phyloP scores from a whole-genome alignment of 1,139 yeast genomes.

The Komagataea norvegica region DNA sequence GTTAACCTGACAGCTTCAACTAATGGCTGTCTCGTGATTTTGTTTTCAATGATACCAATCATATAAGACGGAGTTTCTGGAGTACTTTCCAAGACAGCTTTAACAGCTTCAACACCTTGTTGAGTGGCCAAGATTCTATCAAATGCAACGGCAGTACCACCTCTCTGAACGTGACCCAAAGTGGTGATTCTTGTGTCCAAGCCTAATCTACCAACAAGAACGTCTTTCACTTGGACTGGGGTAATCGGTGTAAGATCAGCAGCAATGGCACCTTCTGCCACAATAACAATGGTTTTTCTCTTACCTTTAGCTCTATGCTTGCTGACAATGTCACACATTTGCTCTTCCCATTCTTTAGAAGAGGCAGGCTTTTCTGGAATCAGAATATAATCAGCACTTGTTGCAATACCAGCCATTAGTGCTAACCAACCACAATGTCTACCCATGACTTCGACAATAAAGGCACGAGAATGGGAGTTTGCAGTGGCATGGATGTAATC shows the following conservation, averaged over 20 bases:
- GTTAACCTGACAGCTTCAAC: conserved; percentile 88
- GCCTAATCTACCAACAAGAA: conserved; percentile 69
- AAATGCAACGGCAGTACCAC: conserved; percentile 94
- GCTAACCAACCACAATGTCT: conserved; percentile 99
- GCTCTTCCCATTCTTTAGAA: conserved; percentile 66
- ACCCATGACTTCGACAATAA: conserved; percentile 98
- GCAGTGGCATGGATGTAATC: conserved; percentile 98
- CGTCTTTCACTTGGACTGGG: conserved; percentile 72
- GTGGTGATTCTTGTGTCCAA: conserved; percentile 93
- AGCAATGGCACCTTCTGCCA: conserved; percentile 96
- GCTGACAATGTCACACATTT: conserved; percentile 62
- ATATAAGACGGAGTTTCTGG: conserved; percentile 94
- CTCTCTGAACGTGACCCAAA: conserved; percentile 96
- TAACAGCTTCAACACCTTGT: conserved; percentile 97
- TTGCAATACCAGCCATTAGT: conserved; percentile 90
- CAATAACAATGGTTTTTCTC: conserved; percentile 91
- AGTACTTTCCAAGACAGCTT: conserved; percentile 82
- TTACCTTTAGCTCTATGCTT: conserved; percentile 85
- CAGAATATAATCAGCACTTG: conserved; percentile 91
- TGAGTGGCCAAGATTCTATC: conserved; percentile 88
- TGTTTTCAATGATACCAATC: conserved; percentile 86
- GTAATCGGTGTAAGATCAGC: conserved; percentile 76
- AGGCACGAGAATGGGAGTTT: conserved; percentile 93
- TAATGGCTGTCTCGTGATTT: conserved; percentile 76
- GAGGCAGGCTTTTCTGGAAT: conserved; percentile 87